Conservation (phyloP, 129 eudicot genomes). For the Centaurea solstitialis region DNA sequence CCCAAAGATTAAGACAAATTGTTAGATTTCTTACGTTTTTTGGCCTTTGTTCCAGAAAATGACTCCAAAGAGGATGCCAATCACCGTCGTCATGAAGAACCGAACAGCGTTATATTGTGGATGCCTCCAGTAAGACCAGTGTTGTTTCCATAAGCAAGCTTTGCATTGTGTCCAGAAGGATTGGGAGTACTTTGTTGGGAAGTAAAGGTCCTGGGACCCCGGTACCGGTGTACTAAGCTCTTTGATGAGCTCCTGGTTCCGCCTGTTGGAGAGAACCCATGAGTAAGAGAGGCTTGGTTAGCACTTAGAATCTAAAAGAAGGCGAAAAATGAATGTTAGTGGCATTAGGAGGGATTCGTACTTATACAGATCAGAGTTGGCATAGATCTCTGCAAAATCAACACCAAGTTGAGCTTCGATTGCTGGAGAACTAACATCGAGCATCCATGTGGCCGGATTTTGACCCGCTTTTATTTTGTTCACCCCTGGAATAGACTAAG, state of each 20-base stretch:
- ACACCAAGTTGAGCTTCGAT: conserved; percentile 46
- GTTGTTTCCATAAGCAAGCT: conserved; percentile 74
- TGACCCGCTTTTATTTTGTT: conserved; percentile 49
- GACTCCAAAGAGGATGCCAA: conserved; percentile 49
- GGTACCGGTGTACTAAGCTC: conserved; percentile 46
- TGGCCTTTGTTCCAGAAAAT: conserved; percentile 59
- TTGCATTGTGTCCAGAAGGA: conserved; percentile 51
- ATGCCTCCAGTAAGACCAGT: conserved; percentile 65
- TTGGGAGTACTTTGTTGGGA: conserved; percentile 52
- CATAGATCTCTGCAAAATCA: conserved; percentile 55
- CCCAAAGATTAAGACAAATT: neutral
- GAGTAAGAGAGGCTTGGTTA: conserved; percentile 23
- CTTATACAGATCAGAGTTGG: conserved; percentile 53
- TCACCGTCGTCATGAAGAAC: conserved; percentile 39
- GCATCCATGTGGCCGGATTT: conserved; percentile 78
- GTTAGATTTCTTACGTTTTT: conserved; percentile 39
- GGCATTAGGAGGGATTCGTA: conserved; percentile 4
- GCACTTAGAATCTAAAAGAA: neutral
- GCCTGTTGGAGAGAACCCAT: conserved; percentile 25
- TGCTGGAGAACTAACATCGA: conserved; percentile 45
- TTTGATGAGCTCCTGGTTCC: conserved; percentile 44
- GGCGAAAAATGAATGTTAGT: neutral
- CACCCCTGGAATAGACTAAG: conserved; percentile 56
- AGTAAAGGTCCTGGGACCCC: conserved; percentile 52
- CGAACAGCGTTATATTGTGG: conserved; percentile 58